Percentiles rank a stretch among this genome's conserved stretches.
Conservation (phyloP, 441 rosid species). For the Pelargonium citronellum region DNA sequence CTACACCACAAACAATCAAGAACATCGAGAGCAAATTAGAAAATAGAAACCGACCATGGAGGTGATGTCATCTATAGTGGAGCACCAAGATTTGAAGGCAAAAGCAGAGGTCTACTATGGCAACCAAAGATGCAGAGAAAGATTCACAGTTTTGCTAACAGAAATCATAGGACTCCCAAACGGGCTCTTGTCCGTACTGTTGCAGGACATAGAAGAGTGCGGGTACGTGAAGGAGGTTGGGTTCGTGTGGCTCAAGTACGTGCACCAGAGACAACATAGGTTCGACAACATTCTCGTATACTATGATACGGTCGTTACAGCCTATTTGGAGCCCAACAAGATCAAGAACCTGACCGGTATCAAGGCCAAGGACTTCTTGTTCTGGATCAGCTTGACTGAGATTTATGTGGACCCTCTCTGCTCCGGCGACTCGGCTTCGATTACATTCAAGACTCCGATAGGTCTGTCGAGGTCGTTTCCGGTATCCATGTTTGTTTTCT, state of each 20-base stretch:
- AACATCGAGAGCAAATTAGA: too few relatives aligned
- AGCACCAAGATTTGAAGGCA: background rate
- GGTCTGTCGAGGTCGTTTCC: background rate
- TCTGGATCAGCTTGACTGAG: background rate
- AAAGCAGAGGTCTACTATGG: background rate
- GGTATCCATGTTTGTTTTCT: background rate
- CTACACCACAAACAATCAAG: too few relatives aligned
- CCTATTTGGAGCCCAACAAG: conserved; percentile 1
- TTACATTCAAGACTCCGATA: background rate
- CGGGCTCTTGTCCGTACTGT: background rate
- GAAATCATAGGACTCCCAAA: background rate
- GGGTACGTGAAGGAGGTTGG: conserved; percentile 2
- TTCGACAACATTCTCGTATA: conserved; percentile 2
- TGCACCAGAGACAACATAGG: background rate
- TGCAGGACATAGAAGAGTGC: background rate
- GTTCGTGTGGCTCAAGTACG: conserved; percentile 5
- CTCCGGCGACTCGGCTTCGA: background rate
- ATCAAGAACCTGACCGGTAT: background rate
- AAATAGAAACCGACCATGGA: too few relatives aligned
- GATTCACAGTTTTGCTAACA: background rate
- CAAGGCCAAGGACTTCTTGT: conserved; percentile 3
- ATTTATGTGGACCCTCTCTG: background rate
- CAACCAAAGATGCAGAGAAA: background rate
- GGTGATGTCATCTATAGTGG: background rate
- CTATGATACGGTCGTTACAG: background rate